Percentiles rank a stretch among this genome's conserved stretches.
These are phyloP conservation scores for Talaromyces funiculosus DNA, from an alignment of 2,329 filamentous ascomycete species.

Conservation along the genomic window DNA sequence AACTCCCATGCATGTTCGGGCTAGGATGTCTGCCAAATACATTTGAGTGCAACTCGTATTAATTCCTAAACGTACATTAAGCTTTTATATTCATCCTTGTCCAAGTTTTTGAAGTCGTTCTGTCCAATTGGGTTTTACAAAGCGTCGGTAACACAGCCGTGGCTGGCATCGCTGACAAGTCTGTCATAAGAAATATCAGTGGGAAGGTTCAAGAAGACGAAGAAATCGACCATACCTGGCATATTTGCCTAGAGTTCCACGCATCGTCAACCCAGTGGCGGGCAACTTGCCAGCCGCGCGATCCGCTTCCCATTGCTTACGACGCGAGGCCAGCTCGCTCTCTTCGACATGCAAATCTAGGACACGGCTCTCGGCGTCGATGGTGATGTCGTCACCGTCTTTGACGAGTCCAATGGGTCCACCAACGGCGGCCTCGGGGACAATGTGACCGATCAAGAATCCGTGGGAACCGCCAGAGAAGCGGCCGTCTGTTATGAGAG, in stretches of 20 bases:
- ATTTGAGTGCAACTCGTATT: not conserved
- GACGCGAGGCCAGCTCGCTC: conserved; percentile 56
- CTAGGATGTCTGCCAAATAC: not conserved
- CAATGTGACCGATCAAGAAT: conserved; percentile 82
- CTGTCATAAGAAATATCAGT: conserved; percentile 16
- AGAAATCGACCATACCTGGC: conserved; percentile 38
- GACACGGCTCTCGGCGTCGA: conserved; percentile 69
- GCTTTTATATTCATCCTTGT: not conserved
- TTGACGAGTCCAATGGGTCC: conserved; percentile 78
- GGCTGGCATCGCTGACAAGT: conserved; percentile 42
- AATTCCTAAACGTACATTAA: not conserved
- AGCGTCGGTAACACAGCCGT: conserved; percentile 44
- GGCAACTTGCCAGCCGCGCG: conserved; percentile 34
- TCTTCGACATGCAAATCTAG: conserved; percentile 62
- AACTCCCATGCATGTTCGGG: not conserved
- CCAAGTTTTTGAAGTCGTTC: not conserved
- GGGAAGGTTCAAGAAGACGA: not conserved
- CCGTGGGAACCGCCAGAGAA: conserved; percentile 69
- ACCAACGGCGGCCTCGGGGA: conserved; percentile 79
- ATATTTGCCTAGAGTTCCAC: conserved; percentile 67
- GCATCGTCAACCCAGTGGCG: conserved; percentile 52
- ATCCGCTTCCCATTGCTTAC: conserved; percentile 53
- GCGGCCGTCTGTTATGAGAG: conserved; percentile 64
- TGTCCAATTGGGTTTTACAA: conserved; percentile 14
- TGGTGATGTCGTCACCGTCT: conserved; percentile 74